A percentile compares a stretch with the other conserved stretches of the same genome.
Conservation (phyloP, 768 basidiomycete species). For the Infundibulicybe gibba region DNA sequence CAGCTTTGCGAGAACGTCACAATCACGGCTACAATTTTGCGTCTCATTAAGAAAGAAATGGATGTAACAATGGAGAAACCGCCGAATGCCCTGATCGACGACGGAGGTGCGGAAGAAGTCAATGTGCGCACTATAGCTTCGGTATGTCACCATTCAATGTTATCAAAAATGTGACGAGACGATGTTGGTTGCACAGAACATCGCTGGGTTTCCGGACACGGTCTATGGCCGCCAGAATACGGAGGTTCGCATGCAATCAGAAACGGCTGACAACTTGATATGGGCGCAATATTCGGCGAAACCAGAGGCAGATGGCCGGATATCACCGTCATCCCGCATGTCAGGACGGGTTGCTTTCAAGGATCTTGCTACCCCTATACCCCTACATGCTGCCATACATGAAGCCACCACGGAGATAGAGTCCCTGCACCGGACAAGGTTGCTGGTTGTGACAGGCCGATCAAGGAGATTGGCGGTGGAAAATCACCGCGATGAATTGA, state of each 20-base stretch:
- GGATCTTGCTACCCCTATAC: neutral
- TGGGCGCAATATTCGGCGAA: neutral
- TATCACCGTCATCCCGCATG: neutral
- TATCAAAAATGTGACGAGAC: neutral
- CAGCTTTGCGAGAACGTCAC: conserved; percentile 73
- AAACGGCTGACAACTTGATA: neutral
- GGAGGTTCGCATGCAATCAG: neutral
- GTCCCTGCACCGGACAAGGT: conserved; percentile 17
- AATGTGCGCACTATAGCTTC: conserved; percentile 3
- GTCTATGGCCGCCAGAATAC: neutral
- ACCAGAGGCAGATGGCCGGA: neutral
- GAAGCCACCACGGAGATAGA: neutral
- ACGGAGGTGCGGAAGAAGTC: conserved; percentile 74
- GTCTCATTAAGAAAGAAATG: conserved; percentile 50
- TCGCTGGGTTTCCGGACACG: neutral
- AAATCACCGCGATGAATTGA: conserved; percentile 70
- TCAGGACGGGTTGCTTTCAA: neutral
- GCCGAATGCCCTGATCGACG: conserved; percentile 67
- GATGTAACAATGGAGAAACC: conserved; percentile 28
- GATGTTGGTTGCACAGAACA: neutral
- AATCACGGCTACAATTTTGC: conserved; percentile 72
- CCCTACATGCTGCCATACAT: neutral
- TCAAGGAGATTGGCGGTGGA: conserved; percentile 71
- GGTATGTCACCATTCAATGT: neutral
- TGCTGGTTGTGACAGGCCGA: conserved; percentile 71